Conservation (phyloP, 441 rosid genomes). For the Monsonia emarginata region DNA sequence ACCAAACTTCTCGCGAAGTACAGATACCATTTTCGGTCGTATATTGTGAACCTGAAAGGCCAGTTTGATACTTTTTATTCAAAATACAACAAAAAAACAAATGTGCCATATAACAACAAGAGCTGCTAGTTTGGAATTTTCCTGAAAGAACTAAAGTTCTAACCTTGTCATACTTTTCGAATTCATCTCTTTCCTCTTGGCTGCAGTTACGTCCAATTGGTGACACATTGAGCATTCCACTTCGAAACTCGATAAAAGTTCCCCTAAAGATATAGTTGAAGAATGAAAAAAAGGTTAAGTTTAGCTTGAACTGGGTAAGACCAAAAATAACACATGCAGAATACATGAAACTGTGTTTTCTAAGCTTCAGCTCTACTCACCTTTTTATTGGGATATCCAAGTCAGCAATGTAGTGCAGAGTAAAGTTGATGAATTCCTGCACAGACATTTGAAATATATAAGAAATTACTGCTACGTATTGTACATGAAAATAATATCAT, state of each 20-base stretch:
- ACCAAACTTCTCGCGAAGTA: conserved; percentile 72
- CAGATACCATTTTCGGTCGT: conserved; percentile 70
- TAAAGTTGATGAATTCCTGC: conserved; percentile 80
- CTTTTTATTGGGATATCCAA: conserved; percentile 96
- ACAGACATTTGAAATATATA: conserved; percentile 19
- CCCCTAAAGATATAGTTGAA: conserved; percentile 46
- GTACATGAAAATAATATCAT: background rate
- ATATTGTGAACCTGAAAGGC: conserved; percentile 66
- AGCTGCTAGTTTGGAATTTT: conserved; percentile 4
- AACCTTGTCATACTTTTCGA: conserved; percentile 89
- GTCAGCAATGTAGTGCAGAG: conserved; percentile 85
- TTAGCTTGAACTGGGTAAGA: background rate
- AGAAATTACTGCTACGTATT: conserved; percentile 4
- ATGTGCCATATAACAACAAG: conserved; percentile 1
- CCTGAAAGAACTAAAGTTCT: conserved; percentile 8
- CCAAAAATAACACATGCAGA: background rate
- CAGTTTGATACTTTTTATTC: conserved; percentile 8
- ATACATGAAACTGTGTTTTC: conserved; percentile 3
- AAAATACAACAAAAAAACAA: conserved; percentile 12
- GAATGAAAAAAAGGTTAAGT: conserved; percentile 4
- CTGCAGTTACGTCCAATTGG: conserved; percentile 98
- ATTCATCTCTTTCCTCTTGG: conserved; percentile 97
- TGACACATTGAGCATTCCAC: conserved; percentile 92
- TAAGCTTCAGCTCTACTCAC: conserved; percentile 24
- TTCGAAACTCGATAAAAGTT: conserved; percentile 91